Conservation (phyloP, 352 stramenopile species). For the Discostella stelligera region DNA sequence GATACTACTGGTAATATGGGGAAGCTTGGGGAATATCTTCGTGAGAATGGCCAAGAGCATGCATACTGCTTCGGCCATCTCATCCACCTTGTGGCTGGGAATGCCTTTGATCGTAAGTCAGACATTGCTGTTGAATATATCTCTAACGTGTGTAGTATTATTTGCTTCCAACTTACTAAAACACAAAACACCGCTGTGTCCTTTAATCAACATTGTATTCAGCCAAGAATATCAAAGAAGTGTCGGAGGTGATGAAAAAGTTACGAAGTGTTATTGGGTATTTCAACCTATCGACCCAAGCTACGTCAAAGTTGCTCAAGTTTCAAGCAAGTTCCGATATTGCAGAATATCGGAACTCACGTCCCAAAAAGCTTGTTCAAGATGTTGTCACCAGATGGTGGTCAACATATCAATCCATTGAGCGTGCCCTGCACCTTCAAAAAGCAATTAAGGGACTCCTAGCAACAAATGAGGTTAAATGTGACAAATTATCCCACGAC, state of each 20-base stretch:
- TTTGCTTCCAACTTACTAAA: too few relatives aligned
- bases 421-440: neutral
- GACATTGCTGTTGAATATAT: too few relatives aligned
- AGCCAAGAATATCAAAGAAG: neutral
- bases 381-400: conserved; percentile 5
- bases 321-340: neutral
- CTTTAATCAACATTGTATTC: neutral
- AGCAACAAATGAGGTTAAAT: neutral
- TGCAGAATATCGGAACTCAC: neutral
- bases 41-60: conserved; percentile 5
- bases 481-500: too few relatives aligned
- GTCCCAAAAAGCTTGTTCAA: neutral
- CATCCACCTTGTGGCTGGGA: conserved; percentile 1
- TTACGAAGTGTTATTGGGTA: neutral
- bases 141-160: too few relatives aligned
- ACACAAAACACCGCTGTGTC: too few relatives aligned
- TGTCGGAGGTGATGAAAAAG: neutral
- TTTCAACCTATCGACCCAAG: conserved; percentile 1
- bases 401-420: neutral
- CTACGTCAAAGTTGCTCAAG: neutral
- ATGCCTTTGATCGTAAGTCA: conserved; percentile 9
- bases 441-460: neutral
- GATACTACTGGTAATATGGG: conserved; percentile 20
- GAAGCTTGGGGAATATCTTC: conserved; percentile 5
- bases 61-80: conserved; percentile 10